Evolutionary conservation across 208 protist species (phyloP).

Genomic region (Trypanosoma vivax): DNA sequence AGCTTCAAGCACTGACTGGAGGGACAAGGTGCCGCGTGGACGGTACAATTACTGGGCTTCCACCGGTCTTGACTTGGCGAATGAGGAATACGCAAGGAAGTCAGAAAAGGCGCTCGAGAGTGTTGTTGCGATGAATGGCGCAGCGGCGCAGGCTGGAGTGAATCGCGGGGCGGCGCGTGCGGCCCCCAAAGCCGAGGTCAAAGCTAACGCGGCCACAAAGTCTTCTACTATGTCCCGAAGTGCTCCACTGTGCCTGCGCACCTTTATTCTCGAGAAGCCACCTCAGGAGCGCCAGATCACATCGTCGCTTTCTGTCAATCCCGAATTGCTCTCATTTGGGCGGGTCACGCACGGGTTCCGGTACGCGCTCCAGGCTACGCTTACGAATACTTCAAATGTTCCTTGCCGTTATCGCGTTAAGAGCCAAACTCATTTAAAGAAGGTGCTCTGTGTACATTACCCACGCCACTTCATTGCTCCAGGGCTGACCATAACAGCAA

Average conservation of each 20-base stretch:
- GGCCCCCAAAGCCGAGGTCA: neutral
- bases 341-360: slow-evolving; percentile 29
- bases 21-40: neutral
- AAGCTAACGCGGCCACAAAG: neutral
- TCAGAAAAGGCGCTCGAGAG: neutral
- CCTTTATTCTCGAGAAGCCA: slow-evolving; percentile 7
- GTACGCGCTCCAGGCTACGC: slow-evolving; percentile 33
- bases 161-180: too few relatives aligned
- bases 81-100: neutral
- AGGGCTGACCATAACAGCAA: slow-evolving; percentile 50
- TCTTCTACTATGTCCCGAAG: neutral
- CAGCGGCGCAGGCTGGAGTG: too few relatives aligned
- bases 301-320: slow-evolving; percentile 15
- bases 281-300: slow-evolving; percentile 8
- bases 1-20: neutral
- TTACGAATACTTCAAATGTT: slow-evolving; percentile 74
- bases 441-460: slow-evolving; percentile 39
- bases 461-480: slow-evolving; percentile 67
- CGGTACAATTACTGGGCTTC: slow-evolving; percentile 17
- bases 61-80: slow-evolving; percentile 6
- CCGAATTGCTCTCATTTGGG: slow-evolving; percentile 40
- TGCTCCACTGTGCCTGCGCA: slow-evolving; percentile 12
- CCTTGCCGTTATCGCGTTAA: slow-evolving; percentile 75
- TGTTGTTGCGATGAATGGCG: neutral
- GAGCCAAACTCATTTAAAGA: slow-evolving; percentile 17